Evolutionary conservation across 768 basidiomycete genomes (phyloP).

Genomic region (Collybia mongolica): DNA sequence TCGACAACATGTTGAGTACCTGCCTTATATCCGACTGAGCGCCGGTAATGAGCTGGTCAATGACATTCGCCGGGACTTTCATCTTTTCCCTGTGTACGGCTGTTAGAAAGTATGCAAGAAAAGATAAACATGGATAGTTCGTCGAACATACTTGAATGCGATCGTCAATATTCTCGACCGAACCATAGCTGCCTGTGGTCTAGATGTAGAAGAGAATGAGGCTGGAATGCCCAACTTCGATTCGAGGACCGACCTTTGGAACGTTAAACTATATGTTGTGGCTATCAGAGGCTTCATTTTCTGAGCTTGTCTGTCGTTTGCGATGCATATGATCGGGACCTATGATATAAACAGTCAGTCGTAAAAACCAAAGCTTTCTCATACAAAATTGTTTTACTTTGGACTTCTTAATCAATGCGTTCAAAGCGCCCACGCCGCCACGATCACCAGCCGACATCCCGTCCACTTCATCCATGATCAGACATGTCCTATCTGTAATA

Average conservation of each 20-base stretch:
- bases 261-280: conserved; percentile 75
- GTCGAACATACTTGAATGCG: conserved; percentile 71
- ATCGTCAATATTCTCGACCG: conserved; percentile 89
- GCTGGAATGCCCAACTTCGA: too few relatives aligned
- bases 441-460: conserved; percentile 98
- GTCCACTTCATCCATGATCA: conserved; percentile 99
- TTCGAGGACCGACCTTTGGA: conserved; percentile 59
- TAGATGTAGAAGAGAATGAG: conserved; percentile 23
- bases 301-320: conserved; percentile 83
- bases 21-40: conserved; percentile 96
- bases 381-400: conserved; percentile 56
- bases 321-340: conserved; percentile 98
- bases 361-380: not conserved
- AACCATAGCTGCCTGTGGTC: conserved; percentile 74
- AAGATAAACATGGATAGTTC: not conserved
- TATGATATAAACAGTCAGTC: conserved; percentile 26
- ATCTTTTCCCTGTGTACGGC: conserved; percentile 72
- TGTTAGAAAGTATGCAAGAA: not conserved
- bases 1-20: conserved; percentile 97
- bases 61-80: conserved; percentile 85
- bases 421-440: conserved; percentile 93
- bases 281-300: conserved; percentile 85
- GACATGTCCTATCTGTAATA: conserved; percentile 77
- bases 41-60: conserved; percentile 88
- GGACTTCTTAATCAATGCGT: conserved; percentile 89